A percentile compares a stretch with the other conserved stretches of the same genome.
These are phyloP conservation scores for Beauveria sp. DNA, from an alignment of 2,329 filamentous ascomycete genomes.

Conservation along the genomic window DNA sequence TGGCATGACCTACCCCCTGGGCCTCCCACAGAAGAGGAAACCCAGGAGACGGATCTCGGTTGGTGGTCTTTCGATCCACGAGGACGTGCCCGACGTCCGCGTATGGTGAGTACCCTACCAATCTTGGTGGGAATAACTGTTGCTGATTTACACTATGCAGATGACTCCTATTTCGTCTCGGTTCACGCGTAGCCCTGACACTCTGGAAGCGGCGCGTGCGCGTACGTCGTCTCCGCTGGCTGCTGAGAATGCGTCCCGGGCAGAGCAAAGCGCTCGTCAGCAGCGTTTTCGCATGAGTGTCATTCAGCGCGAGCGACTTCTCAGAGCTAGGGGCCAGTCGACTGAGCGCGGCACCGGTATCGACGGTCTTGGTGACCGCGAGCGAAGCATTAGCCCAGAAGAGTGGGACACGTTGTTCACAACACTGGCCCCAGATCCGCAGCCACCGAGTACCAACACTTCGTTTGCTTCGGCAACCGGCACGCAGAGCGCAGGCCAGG, in stretches of 20 bases:
- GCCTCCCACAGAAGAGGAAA: constrained; percentile 11
- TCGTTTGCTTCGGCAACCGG: constrained; percentile 64
- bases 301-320: neutral
- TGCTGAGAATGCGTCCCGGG: neutral
- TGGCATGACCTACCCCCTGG: constrained; percentile 13
- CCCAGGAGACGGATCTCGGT: constrained; percentile 15
- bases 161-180: constrained; percentile 4
- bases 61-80: constrained; percentile 20
- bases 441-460: constrained; percentile 70
- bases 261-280: neutral
- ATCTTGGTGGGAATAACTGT: constrained; percentile 27
- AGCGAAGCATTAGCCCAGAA: constrained; percentile 72
- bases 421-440: constrained; percentile 74
- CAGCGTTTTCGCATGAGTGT: neutral
- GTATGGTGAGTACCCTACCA: constrained; percentile 16
- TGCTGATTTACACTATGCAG: constrained; percentile 50
- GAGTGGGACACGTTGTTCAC: constrained; percentile 75
- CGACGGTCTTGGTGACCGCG: constrained; percentile 77
- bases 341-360: constrained; percentile 22
- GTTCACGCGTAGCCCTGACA: constrained; percentile 10
- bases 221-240: neutral
- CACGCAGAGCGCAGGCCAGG: constrained; percentile 32
- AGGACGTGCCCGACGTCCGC: constrained; percentile 15
- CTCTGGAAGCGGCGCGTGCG: neutral
- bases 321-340: constrained; percentile 4